phyloP scores from a whole-genome alignment of 371 early-diverging fungal genomes.

The Mucor plumbeus region DNA sequence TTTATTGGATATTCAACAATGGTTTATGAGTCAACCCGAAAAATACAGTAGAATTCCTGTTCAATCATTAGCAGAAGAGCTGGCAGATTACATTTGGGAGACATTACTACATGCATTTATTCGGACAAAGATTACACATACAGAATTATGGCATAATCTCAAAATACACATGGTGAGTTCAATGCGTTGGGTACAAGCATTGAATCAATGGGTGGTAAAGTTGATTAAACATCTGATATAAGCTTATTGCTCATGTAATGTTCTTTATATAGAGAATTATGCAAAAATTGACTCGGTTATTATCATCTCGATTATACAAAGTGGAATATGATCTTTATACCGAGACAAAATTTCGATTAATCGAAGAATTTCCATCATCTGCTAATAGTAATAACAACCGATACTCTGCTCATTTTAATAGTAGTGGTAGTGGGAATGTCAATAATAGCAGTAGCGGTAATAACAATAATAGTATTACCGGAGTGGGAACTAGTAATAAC shows the following conservation, averaged over 20 bases:
- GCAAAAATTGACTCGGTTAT: conserved; percentile 56
- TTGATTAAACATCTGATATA: no score
- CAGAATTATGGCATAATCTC: conserved; percentile 58
- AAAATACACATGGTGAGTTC: conserved; percentile 49
- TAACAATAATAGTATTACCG: neutral
- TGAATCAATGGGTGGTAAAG: conserved; percentile 64
- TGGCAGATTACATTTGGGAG: conserved; percentile 63
- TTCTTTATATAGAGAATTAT: conserved; percentile 53
- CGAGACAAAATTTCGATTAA: conserved; percentile 17
- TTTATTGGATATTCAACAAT: conserved; percentile 60
- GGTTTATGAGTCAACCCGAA: conserved; percentile 57
- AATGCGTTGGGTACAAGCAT: conserved; percentile 56
- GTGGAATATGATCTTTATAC: conserved; percentile 54
- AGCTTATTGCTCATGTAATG: neutral
- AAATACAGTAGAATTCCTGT: conserved; percentile 55
- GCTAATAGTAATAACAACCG: conserved; percentile 8
- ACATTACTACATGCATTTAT: conserved; percentile 64
- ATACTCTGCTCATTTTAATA: conserved; percentile 21
- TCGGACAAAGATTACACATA: conserved; percentile 53
- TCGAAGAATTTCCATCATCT: conserved; percentile 14
- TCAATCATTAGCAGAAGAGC: conserved; percentile 55
- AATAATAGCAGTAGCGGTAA: neutral
- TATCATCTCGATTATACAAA: conserved; percentile 56
- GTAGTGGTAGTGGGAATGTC: neutral
- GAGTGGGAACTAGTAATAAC: neutral